Conservation (phyloP, 73 alveolate species). For the Effrenium voratum region DNA sequence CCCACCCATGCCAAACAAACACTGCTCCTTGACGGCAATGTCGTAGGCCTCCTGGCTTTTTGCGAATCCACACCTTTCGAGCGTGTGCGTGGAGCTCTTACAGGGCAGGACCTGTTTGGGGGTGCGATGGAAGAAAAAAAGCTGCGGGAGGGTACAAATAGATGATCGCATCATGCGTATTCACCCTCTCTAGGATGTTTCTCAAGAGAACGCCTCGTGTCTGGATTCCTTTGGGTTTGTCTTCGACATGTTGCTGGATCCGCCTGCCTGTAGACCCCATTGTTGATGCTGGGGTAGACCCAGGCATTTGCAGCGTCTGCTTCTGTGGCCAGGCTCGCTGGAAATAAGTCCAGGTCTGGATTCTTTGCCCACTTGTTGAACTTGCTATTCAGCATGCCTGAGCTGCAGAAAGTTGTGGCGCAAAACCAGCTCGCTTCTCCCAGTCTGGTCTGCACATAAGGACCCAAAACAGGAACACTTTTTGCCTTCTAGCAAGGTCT, state of each 20-base stretch:
- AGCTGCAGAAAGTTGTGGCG: too few species aligned
- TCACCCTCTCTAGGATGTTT: too few species aligned
- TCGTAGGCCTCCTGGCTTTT: slow-evolving; percentile 94
- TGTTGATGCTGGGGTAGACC: slow-evolving; percentile 95
- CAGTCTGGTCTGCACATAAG: not conserved
- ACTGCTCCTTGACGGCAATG: slow-evolving; percentile 71
- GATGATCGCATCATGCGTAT: too few species aligned
- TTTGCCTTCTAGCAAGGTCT: too few species aligned
- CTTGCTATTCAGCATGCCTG: slow-evolving; percentile 61
- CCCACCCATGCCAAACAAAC: not conserved
- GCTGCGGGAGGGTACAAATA: too few species aligned
- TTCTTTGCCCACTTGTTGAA: slow-evolving; percentile 59
- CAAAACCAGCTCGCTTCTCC: not conserved
- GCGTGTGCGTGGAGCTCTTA: not conserved
- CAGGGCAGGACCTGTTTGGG: not conserved
- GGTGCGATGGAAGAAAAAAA: too few species aligned
- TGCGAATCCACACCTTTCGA: slow-evolving; percentile 95
- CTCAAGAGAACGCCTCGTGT: too few species aligned
- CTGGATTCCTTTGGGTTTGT: not conserved
- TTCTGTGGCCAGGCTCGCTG: slow-evolving; percentile 53
- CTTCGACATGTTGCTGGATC: not conserved
- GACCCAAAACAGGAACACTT: not conserved
- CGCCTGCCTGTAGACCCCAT: slow-evolving; percentile 80
- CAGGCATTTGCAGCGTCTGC: slow-evolving; percentile 94
- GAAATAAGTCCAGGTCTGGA: slow-evolving; percentile 90